Evolutionary conservation across 169 alveolate species (phyloP).

Genomic region (Eimeria tenella): DNA sequence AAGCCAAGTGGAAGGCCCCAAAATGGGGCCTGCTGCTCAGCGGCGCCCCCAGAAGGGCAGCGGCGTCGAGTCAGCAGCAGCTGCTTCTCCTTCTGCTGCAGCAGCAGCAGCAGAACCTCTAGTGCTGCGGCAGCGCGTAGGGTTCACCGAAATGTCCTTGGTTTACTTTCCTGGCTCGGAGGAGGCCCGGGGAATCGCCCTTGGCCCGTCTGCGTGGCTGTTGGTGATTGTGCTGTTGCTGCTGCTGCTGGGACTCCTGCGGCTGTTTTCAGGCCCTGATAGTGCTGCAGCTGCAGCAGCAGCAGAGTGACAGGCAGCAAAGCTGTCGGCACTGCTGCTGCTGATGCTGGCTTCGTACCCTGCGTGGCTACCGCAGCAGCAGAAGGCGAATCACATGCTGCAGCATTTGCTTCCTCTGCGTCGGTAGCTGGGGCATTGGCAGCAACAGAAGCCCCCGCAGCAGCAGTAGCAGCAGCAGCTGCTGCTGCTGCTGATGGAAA

Average conservation of each 20-base stretch:
- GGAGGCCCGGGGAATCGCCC: not conserved
- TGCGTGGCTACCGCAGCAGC: not conserved
- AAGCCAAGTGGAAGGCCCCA: not conserved
- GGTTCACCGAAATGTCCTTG: constrained; percentile 2
- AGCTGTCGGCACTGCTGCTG: not conserved
- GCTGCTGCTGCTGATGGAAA: not conserved
- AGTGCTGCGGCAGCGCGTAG: constrained; percentile 45
- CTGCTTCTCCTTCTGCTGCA: constrained; percentile 39
- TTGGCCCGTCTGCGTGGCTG: not conserved
- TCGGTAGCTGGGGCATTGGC: not conserved
- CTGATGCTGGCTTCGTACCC: not conserved
- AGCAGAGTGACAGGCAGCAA: too few relatives aligned
- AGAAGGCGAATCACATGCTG: not conserved
- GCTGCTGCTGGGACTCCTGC: constrained; percentile 39
- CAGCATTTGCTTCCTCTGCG: not conserved
- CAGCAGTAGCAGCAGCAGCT: not conserved
- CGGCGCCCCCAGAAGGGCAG: not conserved
- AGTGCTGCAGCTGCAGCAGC: constrained; percentile 27
- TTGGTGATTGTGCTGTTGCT: not conserved
- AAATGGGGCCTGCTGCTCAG: not conserved
- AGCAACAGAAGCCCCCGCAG: not conserved
- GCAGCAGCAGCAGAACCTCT: constrained; percentile 11
- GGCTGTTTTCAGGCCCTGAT: not conserved
- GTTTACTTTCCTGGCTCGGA: not conserved
- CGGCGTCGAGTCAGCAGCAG: not conserved